Conservation (phyloP, 306 rosid genomes). For the Lithocarpus polystachyus region DNA sequence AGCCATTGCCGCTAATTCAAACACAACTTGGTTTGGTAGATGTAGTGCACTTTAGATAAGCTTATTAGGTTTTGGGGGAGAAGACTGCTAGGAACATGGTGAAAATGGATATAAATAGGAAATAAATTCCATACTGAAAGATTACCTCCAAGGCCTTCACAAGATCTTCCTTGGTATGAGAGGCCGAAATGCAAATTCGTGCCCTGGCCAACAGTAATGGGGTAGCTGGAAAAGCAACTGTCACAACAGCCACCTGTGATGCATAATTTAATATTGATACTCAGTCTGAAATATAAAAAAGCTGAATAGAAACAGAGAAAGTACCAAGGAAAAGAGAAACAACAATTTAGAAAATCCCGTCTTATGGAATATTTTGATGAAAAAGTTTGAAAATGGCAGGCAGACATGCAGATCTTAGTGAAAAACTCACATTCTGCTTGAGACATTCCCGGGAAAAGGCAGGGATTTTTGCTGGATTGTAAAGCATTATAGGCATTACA, state of each 20-base stretch:
- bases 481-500: constrained; percentile 91
- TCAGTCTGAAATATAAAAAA: background rate
- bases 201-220: constrained; percentile 87
- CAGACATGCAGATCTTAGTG: background rate
- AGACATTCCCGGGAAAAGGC: constrained; percentile 97
- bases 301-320: background rate
- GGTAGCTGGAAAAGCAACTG: constrained; percentile 92
- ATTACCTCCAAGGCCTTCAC: constrained; percentile 70
- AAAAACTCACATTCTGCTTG: constrained; percentile 64
- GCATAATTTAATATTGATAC: background rate
- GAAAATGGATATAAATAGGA: background rate
- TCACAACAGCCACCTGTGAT: constrained; percentile 81
- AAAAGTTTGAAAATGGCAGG: background rate
- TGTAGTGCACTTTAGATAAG: background rate
- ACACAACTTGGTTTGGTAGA: too few species aligned
- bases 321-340: background rate
- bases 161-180: constrained; percentile 89
- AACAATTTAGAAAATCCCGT: background rate
- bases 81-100: background rate
- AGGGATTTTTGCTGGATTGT: constrained; percentile 89
- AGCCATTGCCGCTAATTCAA: too few species aligned
- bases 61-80: background rate
- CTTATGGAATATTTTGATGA: background rate
- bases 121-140: background rate
- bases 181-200: constrained; percentile 89